Evolutionary conservation across 2,329 filamentous ascomycete genomes (phyloP).

Genomic region (Xylariaceae sp.): DNA sequence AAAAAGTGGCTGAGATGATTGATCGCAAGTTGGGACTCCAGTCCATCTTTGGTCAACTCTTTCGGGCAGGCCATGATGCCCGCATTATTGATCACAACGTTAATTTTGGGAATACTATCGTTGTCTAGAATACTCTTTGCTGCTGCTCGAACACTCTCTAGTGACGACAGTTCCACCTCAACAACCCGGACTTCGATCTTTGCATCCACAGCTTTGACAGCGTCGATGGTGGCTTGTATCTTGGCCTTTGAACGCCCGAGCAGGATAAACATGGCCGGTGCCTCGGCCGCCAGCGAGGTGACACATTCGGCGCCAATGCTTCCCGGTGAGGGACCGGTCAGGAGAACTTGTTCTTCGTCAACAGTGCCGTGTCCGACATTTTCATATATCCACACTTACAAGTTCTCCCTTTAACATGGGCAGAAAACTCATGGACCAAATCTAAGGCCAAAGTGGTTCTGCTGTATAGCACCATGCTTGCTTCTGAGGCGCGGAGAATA

Average conservation of each 20-base stretch:
- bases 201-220: conserved; percentile 21
- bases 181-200: conserved; percentile 25
- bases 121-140: conserved; percentile 28
- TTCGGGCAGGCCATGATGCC: conserved; percentile 40
- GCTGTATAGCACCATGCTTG: background rate
- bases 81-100: conserved; percentile 32
- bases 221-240: conserved; percentile 26
- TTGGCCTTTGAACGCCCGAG: conserved; percentile 26
- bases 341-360: conserved; percentile 22
- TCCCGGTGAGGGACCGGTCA: conserved; percentile 31
- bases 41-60: conserved; percentile 28
- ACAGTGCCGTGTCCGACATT: too few relatives aligned
- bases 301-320: conserved; percentile 31
- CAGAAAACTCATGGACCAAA: background rate
- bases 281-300: conserved; percentile 27
- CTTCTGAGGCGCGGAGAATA: too few relatives aligned
- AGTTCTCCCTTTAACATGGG: conserved; percentile 15
- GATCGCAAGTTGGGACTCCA: conserved; percentile 33
- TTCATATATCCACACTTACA: conserved; percentile 17
- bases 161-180: conserved; percentile 26
- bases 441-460: background rate
- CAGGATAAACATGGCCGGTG: conserved; percentile 28
- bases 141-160: conserved; percentile 29
- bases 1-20: conserved; percentile 35
- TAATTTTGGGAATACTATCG: conserved; percentile 26